Evolutionary conservation across 106 monocot species (phyloP).

Genomic region (Dendrobium nobile): DNA sequence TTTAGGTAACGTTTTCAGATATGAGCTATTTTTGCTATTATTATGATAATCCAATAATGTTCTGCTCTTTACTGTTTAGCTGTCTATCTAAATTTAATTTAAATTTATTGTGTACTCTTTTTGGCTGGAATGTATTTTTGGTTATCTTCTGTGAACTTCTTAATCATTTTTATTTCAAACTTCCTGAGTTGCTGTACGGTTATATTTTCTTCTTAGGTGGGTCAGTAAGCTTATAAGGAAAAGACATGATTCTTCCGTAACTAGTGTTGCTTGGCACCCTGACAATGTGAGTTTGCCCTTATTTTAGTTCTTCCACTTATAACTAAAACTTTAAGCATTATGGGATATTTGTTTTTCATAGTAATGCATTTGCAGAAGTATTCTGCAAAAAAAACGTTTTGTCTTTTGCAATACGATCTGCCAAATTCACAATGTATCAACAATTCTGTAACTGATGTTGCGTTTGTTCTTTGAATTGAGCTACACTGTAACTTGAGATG

Average conservation of each 20-base stretch:
- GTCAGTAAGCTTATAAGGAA: slow-evolving; percentile 93
- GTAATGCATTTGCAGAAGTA: background rate
- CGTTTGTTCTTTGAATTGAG: slow-evolving; percentile 1
- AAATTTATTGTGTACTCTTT: background rate
- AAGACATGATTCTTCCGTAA: slow-evolving; percentile 95
- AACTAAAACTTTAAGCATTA: background rate
- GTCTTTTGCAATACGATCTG: background rate
- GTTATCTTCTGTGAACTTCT: background rate
- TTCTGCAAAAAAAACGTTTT: background rate
- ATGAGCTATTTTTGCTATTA: background rate
- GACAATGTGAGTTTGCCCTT: slow-evolving; percentile 61
- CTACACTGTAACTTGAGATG: background rate
- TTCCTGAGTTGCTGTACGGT: slow-evolving; percentile 6
- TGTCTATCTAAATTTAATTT: background rate
- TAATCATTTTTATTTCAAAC: background rate
- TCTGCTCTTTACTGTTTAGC: background rate
- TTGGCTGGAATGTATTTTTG: background rate
- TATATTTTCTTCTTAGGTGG: slow-evolving; percentile 61
- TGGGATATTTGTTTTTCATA: background rate
- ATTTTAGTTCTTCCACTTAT: background rate
- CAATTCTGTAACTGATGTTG: background rate
- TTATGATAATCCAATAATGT: background rate
- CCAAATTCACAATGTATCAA: background rate
- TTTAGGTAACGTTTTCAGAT: background rate
- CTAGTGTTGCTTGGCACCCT: slow-evolving; percentile 99